These are phyloP conservation scores for Exophiala spinifera DNA, from an alignment of 2,329 filamentous ascomycete genomes.

Conservation along the genomic window DNA sequence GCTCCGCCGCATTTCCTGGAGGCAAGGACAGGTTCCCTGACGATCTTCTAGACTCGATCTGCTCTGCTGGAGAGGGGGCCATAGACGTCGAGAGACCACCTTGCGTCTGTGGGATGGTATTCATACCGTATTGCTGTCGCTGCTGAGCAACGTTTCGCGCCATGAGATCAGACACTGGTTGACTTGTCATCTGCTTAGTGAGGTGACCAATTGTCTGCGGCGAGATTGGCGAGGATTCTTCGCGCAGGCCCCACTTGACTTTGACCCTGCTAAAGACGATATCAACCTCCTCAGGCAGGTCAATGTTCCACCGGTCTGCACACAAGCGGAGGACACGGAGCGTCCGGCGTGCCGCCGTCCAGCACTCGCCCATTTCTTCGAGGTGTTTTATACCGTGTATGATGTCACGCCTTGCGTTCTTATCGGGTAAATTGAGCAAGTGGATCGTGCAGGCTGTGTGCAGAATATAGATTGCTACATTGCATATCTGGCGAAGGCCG, in stretches of 20 bases:
- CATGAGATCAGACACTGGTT: constrained; percentile 23
- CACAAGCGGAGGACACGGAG: constrained; percentile 81
- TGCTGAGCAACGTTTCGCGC: constrained; percentile 28
- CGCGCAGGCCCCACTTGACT: constrained; percentile 67
- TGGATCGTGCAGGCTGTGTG: constrained; percentile 95
- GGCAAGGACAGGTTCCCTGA: constrained; percentile 27
- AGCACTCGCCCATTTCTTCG: constrained; percentile 93
- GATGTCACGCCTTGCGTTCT: constrained; percentile 83
- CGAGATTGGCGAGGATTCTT: constrained; percentile 56
- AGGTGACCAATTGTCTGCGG: constrained; percentile 36
- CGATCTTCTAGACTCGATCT: constrained; percentile 20
- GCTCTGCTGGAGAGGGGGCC: constrained; percentile 20
- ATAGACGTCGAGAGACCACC: constrained; percentile 14
- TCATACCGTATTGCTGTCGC: constrained; percentile 23
- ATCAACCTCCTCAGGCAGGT: constrained; percentile 78
- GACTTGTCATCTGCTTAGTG: constrained; percentile 25
- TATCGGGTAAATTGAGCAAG: constrained; percentile 86
- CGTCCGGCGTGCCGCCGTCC: constrained; percentile 83
- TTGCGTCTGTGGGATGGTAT: constrained; percentile 11
- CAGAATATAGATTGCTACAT: constrained; percentile 92
- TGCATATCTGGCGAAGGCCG: constrained; percentile 88
- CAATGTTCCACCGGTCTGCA: constrained; percentile 83
- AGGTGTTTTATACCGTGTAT: constrained; percentile 86
- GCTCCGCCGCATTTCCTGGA: constrained; percentile 30
- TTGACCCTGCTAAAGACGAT: constrained; percentile 74